A percentile compares a stretch with the other conserved stretches of the same genome.
Conservation (phyloP, 305 asterid genomes). For the Solanum aculeatissimum region DNA sequence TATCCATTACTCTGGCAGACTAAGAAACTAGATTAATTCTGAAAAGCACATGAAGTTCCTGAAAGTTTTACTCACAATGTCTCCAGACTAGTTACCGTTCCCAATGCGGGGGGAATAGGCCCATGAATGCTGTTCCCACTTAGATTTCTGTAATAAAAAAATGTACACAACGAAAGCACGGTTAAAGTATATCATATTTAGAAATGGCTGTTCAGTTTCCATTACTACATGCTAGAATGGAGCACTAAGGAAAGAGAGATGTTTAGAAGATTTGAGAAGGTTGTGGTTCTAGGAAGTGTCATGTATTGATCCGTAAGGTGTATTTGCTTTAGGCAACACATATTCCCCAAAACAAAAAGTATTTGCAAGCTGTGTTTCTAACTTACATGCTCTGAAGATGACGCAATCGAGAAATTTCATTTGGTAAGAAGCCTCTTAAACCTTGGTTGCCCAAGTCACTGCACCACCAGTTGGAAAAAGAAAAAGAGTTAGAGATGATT, state of each 20-base stretch:
- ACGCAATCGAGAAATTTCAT: slow-evolving; percentile 53
- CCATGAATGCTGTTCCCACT: slow-evolving; percentile 86
- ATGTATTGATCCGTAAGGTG: not conserved
- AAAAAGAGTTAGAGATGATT: not conserved
- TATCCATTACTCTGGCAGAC: not conserved
- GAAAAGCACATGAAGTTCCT: not conserved
- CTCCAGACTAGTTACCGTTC: slow-evolving; percentile 50
- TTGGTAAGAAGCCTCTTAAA: slow-evolving; percentile 69
- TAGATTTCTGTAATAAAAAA: slow-evolving; percentile 53
- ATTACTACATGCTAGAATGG: not conserved
- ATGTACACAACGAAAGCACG: not conserved
- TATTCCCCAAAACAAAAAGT: not conserved
- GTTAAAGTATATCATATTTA: not conserved
- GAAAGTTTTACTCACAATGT: slow-evolving; percentile 45
- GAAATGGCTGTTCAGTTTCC: not conserved
- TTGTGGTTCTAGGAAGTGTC: not conserved
- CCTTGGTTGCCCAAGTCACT: slow-evolving; percentile 96
- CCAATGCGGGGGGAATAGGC: slow-evolving; percentile 70
- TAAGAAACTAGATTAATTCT: not conserved
- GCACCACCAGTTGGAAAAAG: slow-evolving; percentile 8
- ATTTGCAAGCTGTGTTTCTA: not conserved
- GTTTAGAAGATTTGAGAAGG: not conserved
- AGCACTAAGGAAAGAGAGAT: not conserved
- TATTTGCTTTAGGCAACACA: not conserved
- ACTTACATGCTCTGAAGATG: slow-evolving; percentile 97